phyloP scores from a whole-genome alignment of 345 rosid genomes.

The Hirschfeldia incana region DNA sequence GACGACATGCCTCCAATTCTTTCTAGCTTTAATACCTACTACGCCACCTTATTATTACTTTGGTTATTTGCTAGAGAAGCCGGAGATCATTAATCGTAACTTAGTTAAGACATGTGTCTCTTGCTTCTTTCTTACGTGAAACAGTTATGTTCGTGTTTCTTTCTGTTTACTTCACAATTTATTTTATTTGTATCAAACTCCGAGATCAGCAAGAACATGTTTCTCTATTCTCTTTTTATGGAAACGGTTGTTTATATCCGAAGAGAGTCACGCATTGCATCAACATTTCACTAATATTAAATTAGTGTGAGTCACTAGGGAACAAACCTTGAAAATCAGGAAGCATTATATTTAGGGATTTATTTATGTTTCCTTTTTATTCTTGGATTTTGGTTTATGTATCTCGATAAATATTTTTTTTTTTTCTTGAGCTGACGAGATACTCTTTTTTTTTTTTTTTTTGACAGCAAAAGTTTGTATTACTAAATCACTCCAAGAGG shows the following conservation, averaged over 20 bases:
- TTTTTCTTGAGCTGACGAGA: no score
- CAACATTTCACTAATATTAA: neutral
- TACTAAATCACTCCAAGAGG: no score
- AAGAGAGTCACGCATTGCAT: neutral
- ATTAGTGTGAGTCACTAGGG: neutral
- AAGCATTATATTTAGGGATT: neutral
- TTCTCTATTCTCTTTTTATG: neutral
- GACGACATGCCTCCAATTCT: neutral
- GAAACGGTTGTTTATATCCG: neutral
- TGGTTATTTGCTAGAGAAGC: neutral
- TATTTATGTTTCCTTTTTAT: neutral
- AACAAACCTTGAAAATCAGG: neutral
- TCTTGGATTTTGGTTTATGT: neutral
- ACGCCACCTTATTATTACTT: neutral
- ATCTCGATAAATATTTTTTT: no score
- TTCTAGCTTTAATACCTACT: neutral
- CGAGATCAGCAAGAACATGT: neutral
- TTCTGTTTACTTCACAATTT: neutral
- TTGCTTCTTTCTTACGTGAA: constrained; percentile 6
- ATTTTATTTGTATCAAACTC: neutral
- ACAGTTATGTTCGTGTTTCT: constrained; percentile 2
- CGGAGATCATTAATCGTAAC: neutral
- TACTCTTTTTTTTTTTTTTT: no score
- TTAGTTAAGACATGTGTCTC: neutral
- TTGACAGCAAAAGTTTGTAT: no score